Conservation (phyloP, 805 yeast species). For the Candida maesae region DNA sequence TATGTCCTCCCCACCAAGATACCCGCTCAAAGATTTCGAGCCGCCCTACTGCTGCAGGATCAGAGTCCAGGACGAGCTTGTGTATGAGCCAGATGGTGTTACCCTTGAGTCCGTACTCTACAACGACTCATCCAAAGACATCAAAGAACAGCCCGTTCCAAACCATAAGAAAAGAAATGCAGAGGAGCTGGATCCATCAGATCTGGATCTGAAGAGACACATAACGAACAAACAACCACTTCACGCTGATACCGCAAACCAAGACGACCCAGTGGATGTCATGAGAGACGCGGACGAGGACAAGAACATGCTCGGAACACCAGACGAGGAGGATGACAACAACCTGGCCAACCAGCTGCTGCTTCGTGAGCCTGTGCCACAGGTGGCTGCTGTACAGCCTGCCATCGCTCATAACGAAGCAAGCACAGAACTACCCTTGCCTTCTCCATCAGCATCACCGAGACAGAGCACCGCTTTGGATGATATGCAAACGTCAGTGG, state of each 20-base stretch:
- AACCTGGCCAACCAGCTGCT: conserved; percentile 20
- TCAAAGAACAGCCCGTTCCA: not conserved
- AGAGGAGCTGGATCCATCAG: conserved; percentile 9
- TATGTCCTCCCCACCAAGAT: conserved; percentile 21
- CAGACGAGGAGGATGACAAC: conserved; percentile 19
- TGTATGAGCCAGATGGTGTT: conserved; percentile 1
- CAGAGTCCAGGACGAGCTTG: conserved; percentile 13
- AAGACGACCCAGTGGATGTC: not conserved
- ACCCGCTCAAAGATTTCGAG: conserved; percentile 19
- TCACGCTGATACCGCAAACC: not conserved
- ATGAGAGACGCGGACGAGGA: not conserved
- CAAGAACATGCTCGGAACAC: conserved; percentile 2
- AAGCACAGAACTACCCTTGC: conserved; percentile 48
- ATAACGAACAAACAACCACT: conserved; percentile 6
- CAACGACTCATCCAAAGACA: not conserved
- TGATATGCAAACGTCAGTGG: conserved; percentile 15
- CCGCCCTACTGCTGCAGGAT: conserved; percentile 22
- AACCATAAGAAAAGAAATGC: conserved; percentile 22
- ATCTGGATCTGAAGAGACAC: conserved; percentile 7
- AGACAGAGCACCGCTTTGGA: conserved; percentile 31
- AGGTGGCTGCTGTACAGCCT: conserved; percentile 2
- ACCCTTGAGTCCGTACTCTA: not conserved
- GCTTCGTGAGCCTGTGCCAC: conserved; percentile 1
- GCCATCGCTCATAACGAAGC: conserved; percentile 4
- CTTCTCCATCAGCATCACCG: conserved; percentile 67